A percentile compares a stretch with the other conserved stretches of the same genome.
Evolutionary conservation across 352 stramenopile species (phyloP).

Genomic region (Phytopythium litorale): DNA sequence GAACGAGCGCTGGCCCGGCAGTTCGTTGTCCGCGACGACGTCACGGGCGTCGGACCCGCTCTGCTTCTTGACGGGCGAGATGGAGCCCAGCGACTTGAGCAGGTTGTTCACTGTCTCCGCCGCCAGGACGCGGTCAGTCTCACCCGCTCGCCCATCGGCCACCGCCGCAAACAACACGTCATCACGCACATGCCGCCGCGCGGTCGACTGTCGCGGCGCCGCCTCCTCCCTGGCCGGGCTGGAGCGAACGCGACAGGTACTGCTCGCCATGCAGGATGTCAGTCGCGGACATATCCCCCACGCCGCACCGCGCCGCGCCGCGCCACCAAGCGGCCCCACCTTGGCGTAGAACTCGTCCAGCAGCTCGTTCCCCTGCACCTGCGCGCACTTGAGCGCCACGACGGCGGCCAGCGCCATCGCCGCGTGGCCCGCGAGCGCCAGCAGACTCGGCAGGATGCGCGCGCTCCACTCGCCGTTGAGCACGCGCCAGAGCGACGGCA

Average conservation of each 20-base stretch:
- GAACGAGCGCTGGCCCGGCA: constrained; percentile 48
- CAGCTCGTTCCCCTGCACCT: constrained; percentile 62
- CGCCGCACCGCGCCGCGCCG: background rate
- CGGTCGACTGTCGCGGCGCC: constrained; percentile 19
- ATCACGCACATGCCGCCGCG: constrained; percentile 27
- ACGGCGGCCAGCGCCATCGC: constrained; percentile 50
- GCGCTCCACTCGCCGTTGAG: constrained; percentile 73
- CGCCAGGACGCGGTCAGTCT: background rate
- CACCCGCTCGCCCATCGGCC: background rate
- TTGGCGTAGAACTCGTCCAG: constrained; percentile 57
- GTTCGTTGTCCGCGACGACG: constrained; percentile 2
- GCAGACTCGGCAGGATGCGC: constrained; percentile 42
- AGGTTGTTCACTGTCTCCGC: constrained; percentile 48
- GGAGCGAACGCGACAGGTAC: constrained; percentile 23
- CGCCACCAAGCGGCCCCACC: constrained; percentile 11
- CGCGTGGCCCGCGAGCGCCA: constrained; percentile 46
- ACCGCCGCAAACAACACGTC: background rate
- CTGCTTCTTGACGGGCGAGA: constrained; percentile 42
- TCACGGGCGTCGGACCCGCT: constrained; percentile 6
- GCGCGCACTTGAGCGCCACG: constrained; percentile 53
- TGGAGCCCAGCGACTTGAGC: constrained; percentile 43
- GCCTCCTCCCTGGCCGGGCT: constrained; percentile 9
- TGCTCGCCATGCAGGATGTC: constrained; percentile 6
- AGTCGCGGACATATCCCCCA: no score
- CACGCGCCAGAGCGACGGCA: constrained; percentile 66